These are phyloP conservation scores for Chrysophaeum taylorii DNA, from an alignment of 352 stramenopile genomes.

Conservation along the genomic window DNA sequence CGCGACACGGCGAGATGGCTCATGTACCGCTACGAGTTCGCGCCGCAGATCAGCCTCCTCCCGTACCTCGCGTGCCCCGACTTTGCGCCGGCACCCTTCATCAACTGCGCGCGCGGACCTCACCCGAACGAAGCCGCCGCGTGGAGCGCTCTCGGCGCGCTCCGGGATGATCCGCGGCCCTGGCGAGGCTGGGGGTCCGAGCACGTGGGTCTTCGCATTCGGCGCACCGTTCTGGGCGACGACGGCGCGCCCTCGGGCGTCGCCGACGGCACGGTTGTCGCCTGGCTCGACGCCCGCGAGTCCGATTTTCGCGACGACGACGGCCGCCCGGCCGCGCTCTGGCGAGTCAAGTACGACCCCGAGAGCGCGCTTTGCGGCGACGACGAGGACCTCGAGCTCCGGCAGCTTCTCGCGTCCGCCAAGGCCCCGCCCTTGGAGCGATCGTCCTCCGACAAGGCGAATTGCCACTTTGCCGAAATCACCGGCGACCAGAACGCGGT, in stretches of 20 bases:
- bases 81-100: conserved; percentile 1
- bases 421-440: not conserved
- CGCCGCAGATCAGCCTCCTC: not conserved
- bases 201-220: not conserved
- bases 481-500: not conserved
- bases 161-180: not conserved
- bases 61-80: not conserved
- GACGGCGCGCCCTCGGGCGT: not conserved
- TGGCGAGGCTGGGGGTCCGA: not conserved
- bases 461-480: conserved; percentile 2
- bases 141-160: not conserved
- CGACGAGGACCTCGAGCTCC: conserved; percentile 3
- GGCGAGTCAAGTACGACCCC: not conserved
- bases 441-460: not conserved
- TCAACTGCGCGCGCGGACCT: conserved; percentile 5
- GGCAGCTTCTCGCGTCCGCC: not conserved
- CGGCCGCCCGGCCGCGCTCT: not conserved
- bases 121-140: not conserved
- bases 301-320: not conserved
- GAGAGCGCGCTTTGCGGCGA: not conserved
- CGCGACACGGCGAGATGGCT: not conserved
- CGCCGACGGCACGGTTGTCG: not conserved
- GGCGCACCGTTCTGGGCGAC: not conserved
- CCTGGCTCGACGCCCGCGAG: conserved; percentile 1
- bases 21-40: conserved; percentile 16